Evolutionary conservation across 2,329 filamentous ascomycete species (phyloP).

Genomic region (Pseudofabraea citricarpa): DNA sequence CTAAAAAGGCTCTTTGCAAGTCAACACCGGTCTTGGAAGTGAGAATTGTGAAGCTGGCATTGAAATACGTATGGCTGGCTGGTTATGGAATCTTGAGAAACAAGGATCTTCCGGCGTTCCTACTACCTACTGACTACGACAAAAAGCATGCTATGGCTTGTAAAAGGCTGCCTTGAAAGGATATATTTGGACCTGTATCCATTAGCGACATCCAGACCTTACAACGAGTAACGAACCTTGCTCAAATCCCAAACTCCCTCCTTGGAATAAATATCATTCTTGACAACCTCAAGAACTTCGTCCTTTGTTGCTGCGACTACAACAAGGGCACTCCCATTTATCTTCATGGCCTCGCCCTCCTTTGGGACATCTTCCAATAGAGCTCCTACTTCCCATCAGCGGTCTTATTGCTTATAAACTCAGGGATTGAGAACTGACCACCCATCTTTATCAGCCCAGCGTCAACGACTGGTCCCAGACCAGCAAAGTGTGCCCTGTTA

Average conservation of each 20-base stretch:
- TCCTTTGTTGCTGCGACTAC: conserved; percentile 60
- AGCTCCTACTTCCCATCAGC: conserved; percentile 43
- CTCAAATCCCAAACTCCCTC: conserved; percentile 74
- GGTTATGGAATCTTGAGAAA: neutral
- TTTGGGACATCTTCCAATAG: conserved; percentile 59
- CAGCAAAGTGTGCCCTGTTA: neutral
- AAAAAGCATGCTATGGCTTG: too few species aligned
- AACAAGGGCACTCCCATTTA: conserved; percentile 70
- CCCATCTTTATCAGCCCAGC: neutral
- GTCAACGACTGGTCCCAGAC: neutral
- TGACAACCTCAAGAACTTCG: conserved; percentile 59
- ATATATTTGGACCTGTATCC: conserved; percentile 6
- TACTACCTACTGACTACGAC: too few species aligned
- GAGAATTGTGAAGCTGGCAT: neutral
- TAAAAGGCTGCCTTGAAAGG: conserved; percentile 7
- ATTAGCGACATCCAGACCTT: neutral
- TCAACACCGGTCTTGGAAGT: too few species aligned
- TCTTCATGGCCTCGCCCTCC: conserved; percentile 53
- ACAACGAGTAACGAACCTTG: conserved; percentile 36
- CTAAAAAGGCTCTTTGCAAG: conserved; percentile 4
- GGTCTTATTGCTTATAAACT: neutral
- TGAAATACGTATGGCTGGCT: neutral
- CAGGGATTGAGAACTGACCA: conserved; percentile 37
- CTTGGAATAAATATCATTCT: conserved; percentile 64
- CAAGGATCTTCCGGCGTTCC: neutral